These are phyloP conservation scores for Chimonanthus praecox DNA, from an alignment of 164 flowering plant species.

Conservation along the genomic window DNA sequence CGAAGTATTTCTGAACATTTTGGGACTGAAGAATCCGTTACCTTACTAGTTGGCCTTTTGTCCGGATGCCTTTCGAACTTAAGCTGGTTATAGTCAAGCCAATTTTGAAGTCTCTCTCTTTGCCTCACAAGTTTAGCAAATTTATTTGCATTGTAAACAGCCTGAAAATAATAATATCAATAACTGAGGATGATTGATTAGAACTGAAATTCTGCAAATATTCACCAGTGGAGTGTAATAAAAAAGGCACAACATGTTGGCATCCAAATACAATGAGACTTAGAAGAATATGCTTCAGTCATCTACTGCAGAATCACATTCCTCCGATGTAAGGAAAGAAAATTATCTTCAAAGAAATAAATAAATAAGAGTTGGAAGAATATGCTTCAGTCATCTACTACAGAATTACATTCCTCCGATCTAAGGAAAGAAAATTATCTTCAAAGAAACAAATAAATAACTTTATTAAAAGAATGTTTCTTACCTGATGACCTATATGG, in stretches of 20 bases:
- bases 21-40: constrained; percentile 13
- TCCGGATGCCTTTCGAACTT: constrained; percentile 79
- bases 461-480: not conserved
- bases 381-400: not conserved
- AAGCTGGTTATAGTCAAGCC: constrained; percentile 83
- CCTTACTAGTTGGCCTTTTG: constrained; percentile 72
- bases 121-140: constrained; percentile 59
- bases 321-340: not conserved
- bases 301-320: not conserved
- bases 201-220: not conserved
- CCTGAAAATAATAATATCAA: constrained; percentile 34
- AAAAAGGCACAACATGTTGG: not conserved
- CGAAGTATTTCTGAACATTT: not conserved
- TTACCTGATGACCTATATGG: constrained; percentile 82
- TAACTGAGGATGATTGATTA: not conserved
- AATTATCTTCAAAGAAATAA: not conserved
- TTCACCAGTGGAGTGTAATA: not conserved
- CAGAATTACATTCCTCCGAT: not conserved
- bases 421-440: not conserved
- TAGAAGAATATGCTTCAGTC: not conserved
- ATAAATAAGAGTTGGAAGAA: not conserved
- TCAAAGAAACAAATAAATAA: not conserved
- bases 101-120: constrained; percentile 68
- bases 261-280: not conserved
- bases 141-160: constrained; percentile 88